These are phyloP conservation scores for Gastrolobium villosum DNA, from an alignment of 306 rosid genomes.

Conservation along the genomic window DNA sequence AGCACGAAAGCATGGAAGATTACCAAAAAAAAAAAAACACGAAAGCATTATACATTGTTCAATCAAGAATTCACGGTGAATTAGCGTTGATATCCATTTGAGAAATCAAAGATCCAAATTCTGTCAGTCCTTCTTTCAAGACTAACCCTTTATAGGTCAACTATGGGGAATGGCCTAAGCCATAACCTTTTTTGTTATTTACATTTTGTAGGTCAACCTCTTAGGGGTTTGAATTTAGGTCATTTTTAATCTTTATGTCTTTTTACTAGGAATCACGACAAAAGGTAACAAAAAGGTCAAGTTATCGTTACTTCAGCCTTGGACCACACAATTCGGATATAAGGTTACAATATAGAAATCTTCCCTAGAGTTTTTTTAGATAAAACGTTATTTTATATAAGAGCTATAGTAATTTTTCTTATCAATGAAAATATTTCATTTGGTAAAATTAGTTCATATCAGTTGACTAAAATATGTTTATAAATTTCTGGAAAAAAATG, in stretches of 20 bases:
- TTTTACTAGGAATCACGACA: constrained; percentile 25
- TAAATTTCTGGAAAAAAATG: too few species aligned
- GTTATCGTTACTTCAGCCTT: constrained; percentile 5
- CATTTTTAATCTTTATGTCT: background rate
- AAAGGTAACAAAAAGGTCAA: background rate
- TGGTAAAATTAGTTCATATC: too few species aligned
- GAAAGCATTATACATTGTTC: background rate
- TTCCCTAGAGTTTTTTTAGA: background rate
- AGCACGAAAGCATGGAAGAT: too few species aligned
- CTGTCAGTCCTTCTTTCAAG: background rate
- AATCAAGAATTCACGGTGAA: background rate
- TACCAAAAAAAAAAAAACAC: too few species aligned
- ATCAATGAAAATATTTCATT: too few species aligned
- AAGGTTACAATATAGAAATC: background rate
- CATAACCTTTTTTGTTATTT: background rate
- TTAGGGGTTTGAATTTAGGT: background rate
- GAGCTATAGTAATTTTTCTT: too few species aligned
- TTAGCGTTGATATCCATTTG: background rate
- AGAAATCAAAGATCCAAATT: background rate
- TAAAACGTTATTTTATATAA: background rate
- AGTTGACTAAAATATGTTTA: too few species aligned
- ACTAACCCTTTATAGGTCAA: constrained; percentile 18
- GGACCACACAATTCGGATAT: background rate
- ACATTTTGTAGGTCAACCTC: constrained; percentile 31
- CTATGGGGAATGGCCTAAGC: background rate